Evolutionary conservation across 345 rosid genomes (phyloP), one percentile per base, ranked within the genome.

Genomic region (Eucalyptus sp.): DNA sequence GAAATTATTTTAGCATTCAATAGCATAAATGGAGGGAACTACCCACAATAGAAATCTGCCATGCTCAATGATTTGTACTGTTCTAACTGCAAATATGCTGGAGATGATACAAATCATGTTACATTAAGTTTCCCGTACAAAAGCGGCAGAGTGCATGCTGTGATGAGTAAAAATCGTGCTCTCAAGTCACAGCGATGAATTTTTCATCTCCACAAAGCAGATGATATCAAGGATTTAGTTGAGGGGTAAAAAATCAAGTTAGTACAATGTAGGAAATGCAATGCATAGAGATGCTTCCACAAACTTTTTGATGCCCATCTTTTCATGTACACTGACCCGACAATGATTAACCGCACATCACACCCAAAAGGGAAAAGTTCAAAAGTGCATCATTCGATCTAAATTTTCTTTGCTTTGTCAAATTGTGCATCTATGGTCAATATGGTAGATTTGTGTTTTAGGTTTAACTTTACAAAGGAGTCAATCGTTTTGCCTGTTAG

Each of bases 271-370:
- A 60, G 66, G 20, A 37, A 33, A 29, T 60, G 64, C 11, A 87
- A 41, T 86, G 41, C 88, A 87, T 87, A 91, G 88, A 87, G 87
- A 87, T 88, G 71, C 90, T 83, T 87, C 81, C 62, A 48, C 86
- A 18, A 62, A 41, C 60, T 66, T 50, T 11, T 54, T 87, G 80
- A 50, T 71, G 50, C 87, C 11, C 43, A 14, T 16, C 60, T 48
- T 33, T 64, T 86, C 62, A 49, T 49, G 50, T 66, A 84, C 17
- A 10, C 87, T 10, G 17, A 31, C 44, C 66, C 4, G 27, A 66
- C 83, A 81, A 89, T 91, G 91, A 88, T 91, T 86, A 88, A 83
- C 86, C 88, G 86, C 86, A 27, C 89, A 80, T 81, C 87, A 49
- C 87, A 22, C 62, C 25, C 17, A 24, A 54, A 86, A 50, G 60